Evolutionary conservation across 345 rosid species (phyloP).

Genomic region (Rhizophora mangle): DNA sequence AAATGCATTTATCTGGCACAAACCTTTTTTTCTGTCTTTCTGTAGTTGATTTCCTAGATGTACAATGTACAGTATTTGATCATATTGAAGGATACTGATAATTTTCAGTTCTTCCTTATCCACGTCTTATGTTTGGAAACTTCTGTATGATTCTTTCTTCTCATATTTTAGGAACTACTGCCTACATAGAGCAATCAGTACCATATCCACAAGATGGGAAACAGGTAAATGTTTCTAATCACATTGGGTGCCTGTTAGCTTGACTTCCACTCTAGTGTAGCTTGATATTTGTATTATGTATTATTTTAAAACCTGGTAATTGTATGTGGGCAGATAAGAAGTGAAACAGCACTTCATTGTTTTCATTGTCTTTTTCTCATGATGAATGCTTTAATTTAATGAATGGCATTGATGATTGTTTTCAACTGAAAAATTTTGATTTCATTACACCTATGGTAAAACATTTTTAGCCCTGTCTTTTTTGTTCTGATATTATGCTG

Average conservation of each 20-base stretch:
- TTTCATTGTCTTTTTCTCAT: too few species aligned
- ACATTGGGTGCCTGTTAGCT: too few species aligned
- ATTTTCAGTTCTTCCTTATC: background rate
- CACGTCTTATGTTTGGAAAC: background rate
- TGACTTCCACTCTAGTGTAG: too few species aligned
- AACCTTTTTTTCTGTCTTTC: background rate
- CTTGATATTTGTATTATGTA: too few species aligned
- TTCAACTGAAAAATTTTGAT: background rate
- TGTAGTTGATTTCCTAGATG: background rate
- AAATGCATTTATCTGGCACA: background rate
- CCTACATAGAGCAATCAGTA: constrained; percentile 60
- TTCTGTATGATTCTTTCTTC: constrained; percentile 8
- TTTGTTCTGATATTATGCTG: constrained; percentile 2
- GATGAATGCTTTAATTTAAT: background rate
- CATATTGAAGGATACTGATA: background rate
- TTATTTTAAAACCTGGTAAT: too few species aligned
- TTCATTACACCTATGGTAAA: background rate
- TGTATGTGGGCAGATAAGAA: too few species aligned
- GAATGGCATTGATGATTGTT: too few species aligned
- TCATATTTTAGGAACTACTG: constrained; percentile 55
- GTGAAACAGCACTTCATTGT: too few species aligned
- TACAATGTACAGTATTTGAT: background rate
- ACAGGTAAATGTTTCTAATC: constrained; percentile 40
- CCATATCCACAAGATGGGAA: constrained; percentile 84
- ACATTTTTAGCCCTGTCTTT: background rate